Evolutionary conservation across 306 rosid species (phyloP).

Genomic region (Arachis hypogaea): DNA sequence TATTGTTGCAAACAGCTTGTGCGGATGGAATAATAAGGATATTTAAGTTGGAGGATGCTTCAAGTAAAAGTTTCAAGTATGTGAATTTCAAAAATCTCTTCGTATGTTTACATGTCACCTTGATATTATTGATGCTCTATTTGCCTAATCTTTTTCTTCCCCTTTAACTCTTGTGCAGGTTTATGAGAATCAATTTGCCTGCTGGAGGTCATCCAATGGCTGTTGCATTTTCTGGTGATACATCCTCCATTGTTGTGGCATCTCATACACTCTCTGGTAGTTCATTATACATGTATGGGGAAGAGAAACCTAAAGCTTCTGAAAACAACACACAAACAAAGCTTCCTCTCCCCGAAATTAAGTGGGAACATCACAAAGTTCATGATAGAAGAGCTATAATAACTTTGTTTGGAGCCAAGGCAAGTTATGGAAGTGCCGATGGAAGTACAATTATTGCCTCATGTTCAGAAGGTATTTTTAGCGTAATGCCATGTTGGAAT

Average conservation of each 20-base stretch:
- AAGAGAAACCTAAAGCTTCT: conserved; percentile 66
- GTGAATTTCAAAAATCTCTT: conserved; percentile 41
- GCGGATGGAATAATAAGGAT: conserved; percentile 94
- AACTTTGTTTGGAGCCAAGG: conserved; percentile 74
- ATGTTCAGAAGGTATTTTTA: conserved; percentile 87
- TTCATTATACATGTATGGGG: conserved; percentile 90
- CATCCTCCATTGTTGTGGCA: conserved; percentile 79
- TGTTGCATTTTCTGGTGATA: conserved; percentile 66
- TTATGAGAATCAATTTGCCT: conserved; percentile 81
- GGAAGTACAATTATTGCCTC: conserved; percentile 88
- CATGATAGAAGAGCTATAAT: conserved; percentile 78
- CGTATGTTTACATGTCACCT: conserved; percentile 13
- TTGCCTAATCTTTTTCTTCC: conserved; percentile 33
- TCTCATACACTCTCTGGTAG: conserved; percentile 70
- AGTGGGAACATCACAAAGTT: conserved; percentile 87
- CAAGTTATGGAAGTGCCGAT: conserved; percentile 92
- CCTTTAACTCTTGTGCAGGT: conserved; percentile 60
- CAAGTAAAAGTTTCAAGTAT: conserved; percentile 96
- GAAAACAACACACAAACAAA: conserved; percentile 67
- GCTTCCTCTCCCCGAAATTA: conserved; percentile 94
- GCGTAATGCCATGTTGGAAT: conserved; percentile 7
- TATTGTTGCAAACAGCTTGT: conserved; percentile 66
- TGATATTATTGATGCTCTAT: conserved; percentile 28
- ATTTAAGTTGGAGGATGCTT: conserved; percentile 91
- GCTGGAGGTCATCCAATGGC: conserved; percentile 92